Conservation (phyloP, 2,329 filamentous ascomycete species). For the Hymenoscyphus scutula region DNA sequence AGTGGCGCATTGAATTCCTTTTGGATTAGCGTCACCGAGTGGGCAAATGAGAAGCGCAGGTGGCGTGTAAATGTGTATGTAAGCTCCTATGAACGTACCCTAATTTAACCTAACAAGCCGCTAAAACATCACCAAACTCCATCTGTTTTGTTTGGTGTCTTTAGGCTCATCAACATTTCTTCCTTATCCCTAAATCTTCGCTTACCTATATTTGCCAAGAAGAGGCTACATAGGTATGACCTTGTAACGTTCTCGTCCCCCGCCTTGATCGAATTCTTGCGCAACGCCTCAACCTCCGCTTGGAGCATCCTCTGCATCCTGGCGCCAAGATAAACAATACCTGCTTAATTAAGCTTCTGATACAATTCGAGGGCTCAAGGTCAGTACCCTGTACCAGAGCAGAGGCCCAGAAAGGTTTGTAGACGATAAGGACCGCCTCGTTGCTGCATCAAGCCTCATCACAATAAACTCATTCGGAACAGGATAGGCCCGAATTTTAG, state of each 20-base stretch:
- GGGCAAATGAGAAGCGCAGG: background rate
- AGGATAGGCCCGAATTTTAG: background rate
- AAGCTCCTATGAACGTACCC: background rate
- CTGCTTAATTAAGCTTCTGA: constrained; percentile 9
- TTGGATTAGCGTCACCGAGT: constrained; percentile 1
- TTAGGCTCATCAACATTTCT: background rate
- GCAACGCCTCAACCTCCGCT: background rate
- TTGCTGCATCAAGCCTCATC: constrained; percentile 4
- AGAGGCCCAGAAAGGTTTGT: background rate
- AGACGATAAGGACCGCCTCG: constrained; percentile 4
- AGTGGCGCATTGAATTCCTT: background rate
- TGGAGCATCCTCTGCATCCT: constrained; percentile 4
- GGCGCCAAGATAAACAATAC: background rate
- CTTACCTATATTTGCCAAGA: background rate
- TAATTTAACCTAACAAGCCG: background rate
- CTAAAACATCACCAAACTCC: background rate
- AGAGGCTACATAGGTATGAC: background rate
- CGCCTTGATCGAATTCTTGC: background rate
- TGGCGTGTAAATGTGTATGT: background rate
- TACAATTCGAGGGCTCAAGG: background rate
- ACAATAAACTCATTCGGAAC: background rate
- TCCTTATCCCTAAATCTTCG: background rate
- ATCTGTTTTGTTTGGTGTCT: background rate
- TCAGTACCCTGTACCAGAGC: background rate
- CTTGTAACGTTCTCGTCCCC: background rate